Evolutionary conservation across 1,284 basidiomycete genomes (phyloP), one percentile per base, ranked within the genome.

Genomic region (Pseudozyma sp.): DNA sequence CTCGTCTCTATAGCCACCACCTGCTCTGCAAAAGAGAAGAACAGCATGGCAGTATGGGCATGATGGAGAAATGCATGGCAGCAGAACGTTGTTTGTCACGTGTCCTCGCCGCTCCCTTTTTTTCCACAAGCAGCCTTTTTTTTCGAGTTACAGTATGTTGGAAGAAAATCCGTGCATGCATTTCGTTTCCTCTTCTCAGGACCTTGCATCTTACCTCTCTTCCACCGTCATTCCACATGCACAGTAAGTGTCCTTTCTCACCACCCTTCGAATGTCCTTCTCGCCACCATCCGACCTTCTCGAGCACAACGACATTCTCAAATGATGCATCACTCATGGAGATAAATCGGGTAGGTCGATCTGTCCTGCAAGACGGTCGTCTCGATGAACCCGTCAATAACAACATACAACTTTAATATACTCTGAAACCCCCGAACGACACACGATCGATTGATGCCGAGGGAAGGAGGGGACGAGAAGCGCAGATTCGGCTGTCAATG

Each of bases 381-480:
- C 52, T 63, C 69, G 44, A 63, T 72, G 69, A 58, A 67, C 69
- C 50, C 63, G 45, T 57, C 39, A 47, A 24, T 30, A 50, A 51
- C 54, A 73, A 60, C 54, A 61, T 54, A 74, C 71, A 74, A 74
- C 71, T 74, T 74, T 74, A 74, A 74, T 74, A 74, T 74, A 74
- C 71, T 74, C 71, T 74, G 71, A 74, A 29, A 30, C 40, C 40
- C 24, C 24, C 24, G 24, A 24, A 40, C 16, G 16, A 43, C 47
- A 50, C 10, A 7, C 55, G 24, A 11, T 16, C 48, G 8, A 35
- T 31, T 13, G 47, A 24, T 17, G 29, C 8, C 13, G 3, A 10
- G 14, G 30, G 11, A 16, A 10, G 16, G 33, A 54, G 14, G 30
- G 24, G 24, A 24, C 24, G 24, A 24, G 24, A 24, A 24, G 24